Conservation (phyloP, 2,329 filamentous ascomycete genomes). For the Ascochyta viciae-villosae region DNA sequence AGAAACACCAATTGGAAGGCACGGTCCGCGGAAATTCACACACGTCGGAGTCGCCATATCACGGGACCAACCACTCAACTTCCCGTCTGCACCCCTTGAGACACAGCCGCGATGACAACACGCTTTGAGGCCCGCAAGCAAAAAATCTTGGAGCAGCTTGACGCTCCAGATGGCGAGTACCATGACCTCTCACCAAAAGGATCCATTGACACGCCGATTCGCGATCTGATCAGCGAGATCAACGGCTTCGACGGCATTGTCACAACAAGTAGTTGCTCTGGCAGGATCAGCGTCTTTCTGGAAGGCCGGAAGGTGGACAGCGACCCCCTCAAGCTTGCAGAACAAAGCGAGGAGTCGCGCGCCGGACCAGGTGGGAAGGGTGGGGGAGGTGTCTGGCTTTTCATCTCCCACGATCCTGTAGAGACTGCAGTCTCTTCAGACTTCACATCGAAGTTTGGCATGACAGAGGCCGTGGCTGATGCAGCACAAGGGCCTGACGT, state of each 20-base stretch:
- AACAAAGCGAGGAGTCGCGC: constrained; percentile 40
- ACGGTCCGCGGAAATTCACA: constrained; percentile 17
- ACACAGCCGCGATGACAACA: constrained; percentile 32
- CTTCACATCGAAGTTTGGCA: constrained; percentile 51
- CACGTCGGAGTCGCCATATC: constrained; percentile 30
- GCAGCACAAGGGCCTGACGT: constrained; percentile 11
- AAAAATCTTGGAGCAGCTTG: constrained; percentile 74
- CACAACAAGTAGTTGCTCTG: constrained; percentile 92
- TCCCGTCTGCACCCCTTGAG: neutral
- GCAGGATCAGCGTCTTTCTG: constrained; percentile 84
- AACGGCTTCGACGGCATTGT: constrained; percentile 78
- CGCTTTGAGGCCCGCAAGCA: constrained; percentile 66
- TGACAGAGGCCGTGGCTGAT: constrained; percentile 15
- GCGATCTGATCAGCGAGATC: constrained; percentile 77
- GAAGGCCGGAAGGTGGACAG: constrained; percentile 69
- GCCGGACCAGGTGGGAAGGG: constrained; percentile 84
- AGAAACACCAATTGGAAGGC: constrained; percentile 19
- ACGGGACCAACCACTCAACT: constrained; percentile 20
- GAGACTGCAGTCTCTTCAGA: constrained; percentile 20
- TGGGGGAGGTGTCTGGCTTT: constrained; percentile 79
- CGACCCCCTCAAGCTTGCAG: neutral
- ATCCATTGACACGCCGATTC: constrained; percentile 79
- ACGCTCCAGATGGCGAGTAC: constrained; percentile 73
- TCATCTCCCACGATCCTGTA: constrained; percentile 82
- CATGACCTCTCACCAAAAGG: constrained; percentile 89